These are phyloP conservation scores for Persicaria maculosa DNA, from an alignment of 148 eudicot species.

Conservation along the genomic window DNA sequence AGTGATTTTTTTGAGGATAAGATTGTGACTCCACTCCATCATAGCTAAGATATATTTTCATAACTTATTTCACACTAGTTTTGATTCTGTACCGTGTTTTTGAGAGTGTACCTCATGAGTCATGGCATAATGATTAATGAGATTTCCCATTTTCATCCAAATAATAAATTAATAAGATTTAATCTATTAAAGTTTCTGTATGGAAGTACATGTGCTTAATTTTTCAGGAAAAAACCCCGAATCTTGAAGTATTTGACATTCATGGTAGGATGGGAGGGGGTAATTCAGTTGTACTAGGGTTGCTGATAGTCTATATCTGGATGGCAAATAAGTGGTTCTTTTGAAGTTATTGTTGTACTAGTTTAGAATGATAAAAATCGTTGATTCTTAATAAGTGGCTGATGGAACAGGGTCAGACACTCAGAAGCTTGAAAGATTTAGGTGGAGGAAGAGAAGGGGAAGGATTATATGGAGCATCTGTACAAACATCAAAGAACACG, in stretches of 20 bases:
- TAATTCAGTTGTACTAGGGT: background rate
- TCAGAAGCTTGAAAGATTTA: conserved; percentile 26
- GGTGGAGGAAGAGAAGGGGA: conserved; percentile 28
- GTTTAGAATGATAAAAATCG: background rate
- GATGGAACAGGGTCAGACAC: conserved; percentile 29
- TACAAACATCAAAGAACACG: conserved; percentile 80
- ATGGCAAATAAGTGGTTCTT: background rate
- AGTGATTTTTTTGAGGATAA: background rate
- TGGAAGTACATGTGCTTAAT: background rate
- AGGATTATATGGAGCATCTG: conserved; percentile 45
- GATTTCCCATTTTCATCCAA: too few species aligned
- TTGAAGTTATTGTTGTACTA: background rate
- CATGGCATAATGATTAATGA: too few species aligned
- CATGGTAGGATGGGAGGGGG: background rate
- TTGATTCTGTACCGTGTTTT: background rate
- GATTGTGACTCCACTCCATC: background rate
- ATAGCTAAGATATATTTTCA: background rate
- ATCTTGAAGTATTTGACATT: background rate
- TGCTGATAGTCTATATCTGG: background rate
- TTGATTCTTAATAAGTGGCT: background rate
- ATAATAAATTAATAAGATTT: too few species aligned
- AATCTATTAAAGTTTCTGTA: background rate
- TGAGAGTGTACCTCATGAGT: too few species aligned
- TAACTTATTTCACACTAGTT: background rate
- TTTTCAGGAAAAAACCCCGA: background rate